phyloP scores from a whole-genome alignment of 306 rosid species.

The Quercus glauca region DNA sequence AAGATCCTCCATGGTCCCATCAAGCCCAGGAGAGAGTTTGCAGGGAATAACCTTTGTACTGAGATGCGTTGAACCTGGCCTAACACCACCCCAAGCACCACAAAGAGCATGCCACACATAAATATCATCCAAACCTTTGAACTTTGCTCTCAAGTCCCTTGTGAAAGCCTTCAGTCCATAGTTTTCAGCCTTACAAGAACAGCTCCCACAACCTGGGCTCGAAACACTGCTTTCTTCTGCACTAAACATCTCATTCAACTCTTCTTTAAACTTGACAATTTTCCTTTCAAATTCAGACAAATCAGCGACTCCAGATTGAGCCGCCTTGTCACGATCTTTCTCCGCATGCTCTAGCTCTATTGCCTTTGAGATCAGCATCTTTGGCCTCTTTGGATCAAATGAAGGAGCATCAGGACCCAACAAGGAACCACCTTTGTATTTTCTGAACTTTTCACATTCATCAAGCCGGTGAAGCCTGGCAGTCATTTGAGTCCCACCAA shows the following conservation, averaged over 20 bases:
- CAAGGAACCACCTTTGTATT: conserved; percentile 53
- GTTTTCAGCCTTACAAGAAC: conserved; percentile 15
- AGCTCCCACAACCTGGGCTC: conserved; percentile 20
- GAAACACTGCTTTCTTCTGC: conserved; percentile 17
- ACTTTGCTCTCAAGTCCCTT: conserved; percentile 59
- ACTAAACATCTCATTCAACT: conserved; percentile 54
- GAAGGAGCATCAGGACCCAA: conserved; percentile 51
- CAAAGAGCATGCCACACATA: conserved; percentile 87
- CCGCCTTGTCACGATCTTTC: conserved; percentile 37
- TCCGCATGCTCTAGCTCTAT: conserved; percentile 54
- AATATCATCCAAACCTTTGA: conserved; percentile 72
- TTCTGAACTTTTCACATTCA: conserved; percentile 66
- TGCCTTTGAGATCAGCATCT: conserved; percentile 52
- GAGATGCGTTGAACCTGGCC: conserved; percentile 69
- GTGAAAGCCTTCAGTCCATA: conserved; percentile 76
- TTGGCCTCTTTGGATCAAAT: conserved; percentile 53
- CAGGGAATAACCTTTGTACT: conserved; percentile 50
- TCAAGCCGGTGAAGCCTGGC: conserved; percentile 67
- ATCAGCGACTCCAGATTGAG: conserved; percentile 30
- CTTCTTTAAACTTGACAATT: conserved; percentile 41
- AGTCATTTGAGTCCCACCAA: conserved; percentile 77
- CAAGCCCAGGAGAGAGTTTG: conserved; percentile 67
- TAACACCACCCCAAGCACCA: conserved; percentile 96
- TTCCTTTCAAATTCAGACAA: conserved; percentile 31
- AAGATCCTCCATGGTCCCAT: conserved; percentile 73